Conservation (phyloP, 345 rosid genomes). For the Atalantia buxifolia region DNA sequence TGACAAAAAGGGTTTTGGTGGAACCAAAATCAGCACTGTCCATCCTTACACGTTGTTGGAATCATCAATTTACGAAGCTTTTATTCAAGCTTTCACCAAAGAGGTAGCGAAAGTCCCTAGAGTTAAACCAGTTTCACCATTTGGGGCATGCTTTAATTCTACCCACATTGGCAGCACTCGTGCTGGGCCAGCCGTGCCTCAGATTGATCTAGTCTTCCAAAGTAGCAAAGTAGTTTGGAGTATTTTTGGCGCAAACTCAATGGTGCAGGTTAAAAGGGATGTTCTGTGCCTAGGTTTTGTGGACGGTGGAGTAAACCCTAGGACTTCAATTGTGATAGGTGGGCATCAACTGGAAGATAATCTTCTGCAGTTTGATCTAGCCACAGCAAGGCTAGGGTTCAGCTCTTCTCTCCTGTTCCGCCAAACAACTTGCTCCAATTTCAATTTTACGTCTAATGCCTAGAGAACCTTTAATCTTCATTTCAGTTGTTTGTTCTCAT, state of each 20-base stretch:
- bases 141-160: slow-evolving; percentile 17
- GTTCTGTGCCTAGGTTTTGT: slow-evolving; percentile 31
- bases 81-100: slow-evolving; percentile 21
- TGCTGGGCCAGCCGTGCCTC: slow-evolving; percentile 29
- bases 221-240: slow-evolving; percentile 26
- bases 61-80: slow-evolving; percentile 37
- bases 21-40: slow-evolving; percentile 39
- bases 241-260: slow-evolving; percentile 34
- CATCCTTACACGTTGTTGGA: slow-evolving; percentile 27
- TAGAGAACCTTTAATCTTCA: no score
- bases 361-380: no score
- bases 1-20: slow-evolving; percentile 30
- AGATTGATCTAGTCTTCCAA: slow-evolving; percentile 27
- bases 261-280: slow-evolving; percentile 24
- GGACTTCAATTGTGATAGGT: slow-evolving; percentile 30
- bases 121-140: slow-evolving; percentile 14
- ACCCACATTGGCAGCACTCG: background rate
- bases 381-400: no score
- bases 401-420: slow-evolving; percentile 10
- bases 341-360: background rate
- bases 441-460: slow-evolving; percentile 15
- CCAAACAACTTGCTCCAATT: slow-evolving; percentile 13
- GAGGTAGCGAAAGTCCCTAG: background rate
- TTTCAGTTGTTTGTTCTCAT: no score
- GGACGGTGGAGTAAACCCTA: slow-evolving; percentile 22